Conservation (phyloP, 352 stramenopile genomes). For the Phytophthora pini region DNA sequence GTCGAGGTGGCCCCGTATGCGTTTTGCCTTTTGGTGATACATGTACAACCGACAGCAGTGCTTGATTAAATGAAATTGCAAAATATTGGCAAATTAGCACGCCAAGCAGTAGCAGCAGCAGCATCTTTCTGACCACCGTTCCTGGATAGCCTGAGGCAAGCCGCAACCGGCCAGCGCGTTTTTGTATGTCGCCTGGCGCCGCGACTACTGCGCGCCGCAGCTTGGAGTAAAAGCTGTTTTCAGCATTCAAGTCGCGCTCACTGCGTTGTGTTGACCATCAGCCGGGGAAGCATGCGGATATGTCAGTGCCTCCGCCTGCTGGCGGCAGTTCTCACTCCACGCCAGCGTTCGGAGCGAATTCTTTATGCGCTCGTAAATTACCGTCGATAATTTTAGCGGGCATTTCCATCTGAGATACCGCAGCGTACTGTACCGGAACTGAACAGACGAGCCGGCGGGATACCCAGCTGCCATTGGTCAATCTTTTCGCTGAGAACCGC, state of each 20-base stretch:
- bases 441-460: slow-evolving; percentile 32
- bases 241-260: slow-evolving; percentile 7
- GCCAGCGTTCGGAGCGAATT: background rate
- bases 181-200: slow-evolving; percentile 21
- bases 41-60: slow-evolving; percentile 12
- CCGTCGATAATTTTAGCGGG: slow-evolving; percentile 37
- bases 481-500: slow-evolving; percentile 20
- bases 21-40: slow-evolving; percentile 14
- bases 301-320: slow-evolving; percentile 1
- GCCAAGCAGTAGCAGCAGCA: slow-evolving; percentile 6
- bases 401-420: slow-evolving; percentile 34
- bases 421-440: slow-evolving; percentile 29
- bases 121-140: slow-evolving; percentile 18
- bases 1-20: slow-evolving; percentile 3
- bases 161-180: slow-evolving; percentile 17
- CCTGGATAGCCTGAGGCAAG: slow-evolving; percentile 23
- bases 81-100: slow-evolving; percentile 13
- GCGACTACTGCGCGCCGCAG: slow-evolving; percentile 21
- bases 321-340: slow-evolving; percentile 1
- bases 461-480: slow-evolving; percentile 46
- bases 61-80: slow-evolving; percentile 16
- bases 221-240: slow-evolving; percentile 32
- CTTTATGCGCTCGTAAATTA: slow-evolving; percentile 32
- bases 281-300: background rate
- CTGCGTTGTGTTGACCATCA: slow-evolving; percentile 15